phyloP scores from a whole-genome alignment of 2,329 filamentous ascomycete species.

The Passalora sequoiae region DNA sequence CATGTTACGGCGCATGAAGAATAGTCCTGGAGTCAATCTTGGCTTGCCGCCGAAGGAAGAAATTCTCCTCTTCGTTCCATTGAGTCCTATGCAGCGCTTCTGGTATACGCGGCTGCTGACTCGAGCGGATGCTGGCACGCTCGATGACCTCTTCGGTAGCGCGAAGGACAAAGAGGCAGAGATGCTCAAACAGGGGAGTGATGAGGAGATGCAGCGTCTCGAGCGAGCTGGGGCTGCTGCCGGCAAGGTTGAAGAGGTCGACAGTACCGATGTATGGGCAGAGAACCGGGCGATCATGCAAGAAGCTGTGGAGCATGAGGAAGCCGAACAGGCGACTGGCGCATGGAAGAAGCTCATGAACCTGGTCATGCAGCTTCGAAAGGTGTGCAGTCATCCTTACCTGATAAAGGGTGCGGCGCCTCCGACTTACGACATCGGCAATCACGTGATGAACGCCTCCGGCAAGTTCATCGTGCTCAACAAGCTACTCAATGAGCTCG shows the following conservation, averaged over 20 bases:
- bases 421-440: conserved; percentile 42
- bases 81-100: conserved; percentile 54
- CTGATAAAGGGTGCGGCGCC: conserved; percentile 45
- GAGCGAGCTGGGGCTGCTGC: conserved; percentile 33
- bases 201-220: conserved; percentile 27
- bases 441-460: conserved; percentile 48
- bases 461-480: conserved; percentile 54
- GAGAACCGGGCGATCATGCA: conserved; percentile 43
- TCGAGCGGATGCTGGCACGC: conserved; percentile 46
- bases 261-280: conserved; percentile 40
- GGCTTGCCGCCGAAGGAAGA: conserved; percentile 55
- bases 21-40: conserved; percentile 50
- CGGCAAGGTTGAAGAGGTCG: conserved; percentile 14
- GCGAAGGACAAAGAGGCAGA: conserved; percentile 43
- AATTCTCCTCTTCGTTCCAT: conserved; percentile 52
- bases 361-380: conserved; percentile 52
- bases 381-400: conserved; percentile 54
- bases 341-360: conserved; percentile 47
- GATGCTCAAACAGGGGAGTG: conserved; percentile 35
- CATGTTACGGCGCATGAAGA: conserved; percentile 57
- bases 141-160: conserved; percentile 50
- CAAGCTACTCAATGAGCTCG: conserved; percentile 47
- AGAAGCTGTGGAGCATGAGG: conserved; percentile 35
- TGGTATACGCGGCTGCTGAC: conserved; percentile 57
- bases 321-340: conserved; percentile 15